Conservation (phyloP, 257 asterid species). For the Gentiana macrophylla region DNA sequence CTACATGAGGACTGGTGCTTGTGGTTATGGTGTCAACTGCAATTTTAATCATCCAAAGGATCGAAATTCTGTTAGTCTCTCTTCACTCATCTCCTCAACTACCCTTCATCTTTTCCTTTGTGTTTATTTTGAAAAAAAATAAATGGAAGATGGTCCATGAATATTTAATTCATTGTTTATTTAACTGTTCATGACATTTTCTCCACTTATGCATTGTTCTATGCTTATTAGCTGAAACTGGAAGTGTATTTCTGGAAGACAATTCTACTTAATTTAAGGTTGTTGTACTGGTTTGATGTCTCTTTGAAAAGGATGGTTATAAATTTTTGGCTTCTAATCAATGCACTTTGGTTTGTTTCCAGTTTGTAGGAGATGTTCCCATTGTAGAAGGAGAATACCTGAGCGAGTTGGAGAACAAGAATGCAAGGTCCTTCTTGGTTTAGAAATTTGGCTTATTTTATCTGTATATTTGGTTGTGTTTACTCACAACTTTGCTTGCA, state of each 20-base stretch:
- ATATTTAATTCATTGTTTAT: no score
- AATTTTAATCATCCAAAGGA: conserved; percentile 79
- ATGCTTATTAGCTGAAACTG: no score
- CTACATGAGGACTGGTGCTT: conserved; percentile 67
- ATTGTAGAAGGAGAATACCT: conserved; percentile 54
- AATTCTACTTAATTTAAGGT: no score
- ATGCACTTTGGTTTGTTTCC: conserved; percentile 6
- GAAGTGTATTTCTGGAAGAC: no score
- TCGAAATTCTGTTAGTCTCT: conserved; percentile 46
- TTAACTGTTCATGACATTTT: no score
- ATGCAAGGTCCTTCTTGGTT: conserved; percentile 84
- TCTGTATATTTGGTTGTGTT: conserved; percentile 1
- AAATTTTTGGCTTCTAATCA: neutral
- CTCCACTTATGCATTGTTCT: no score
- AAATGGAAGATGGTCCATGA: no score
- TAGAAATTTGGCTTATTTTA: conserved; percentile 2
- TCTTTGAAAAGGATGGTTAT: no score
- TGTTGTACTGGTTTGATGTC: no score
- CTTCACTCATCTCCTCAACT: neutral
- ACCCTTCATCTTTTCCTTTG: no score
- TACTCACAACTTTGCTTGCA: neutral
- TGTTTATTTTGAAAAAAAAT: no score
- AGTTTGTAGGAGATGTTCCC: conserved; percentile 26
- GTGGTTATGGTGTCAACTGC: conserved; percentile 79
- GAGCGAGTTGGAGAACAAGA: conserved; percentile 78